Conservation (phyloP, 2,329 filamentous ascomycete species). For the Cordyceps pruinosa region DNA sequence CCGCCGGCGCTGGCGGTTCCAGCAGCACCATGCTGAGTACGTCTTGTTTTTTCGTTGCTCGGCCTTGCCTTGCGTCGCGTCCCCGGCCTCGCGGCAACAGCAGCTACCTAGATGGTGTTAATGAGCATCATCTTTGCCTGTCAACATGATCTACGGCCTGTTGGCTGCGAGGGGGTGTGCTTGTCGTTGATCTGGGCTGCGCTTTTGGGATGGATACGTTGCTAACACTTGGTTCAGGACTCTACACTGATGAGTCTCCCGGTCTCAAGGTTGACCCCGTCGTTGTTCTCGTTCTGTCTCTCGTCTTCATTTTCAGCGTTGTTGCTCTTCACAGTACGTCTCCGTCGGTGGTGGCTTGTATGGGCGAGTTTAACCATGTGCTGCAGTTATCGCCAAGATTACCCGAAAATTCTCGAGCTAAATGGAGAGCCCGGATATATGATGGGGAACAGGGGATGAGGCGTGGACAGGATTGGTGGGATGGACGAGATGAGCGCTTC, state of each 20-base stretch:
- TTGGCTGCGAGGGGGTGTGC: neutral
- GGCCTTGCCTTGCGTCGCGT: neutral
- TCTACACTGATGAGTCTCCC: slow-evolving; percentile 97
- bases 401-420: slow-evolving; percentile 77
- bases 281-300: slow-evolving; percentile 88
- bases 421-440: slow-evolving; percentile 15
- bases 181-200: neutral
- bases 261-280: slow-evolving; percentile 97
- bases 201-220: neutral
- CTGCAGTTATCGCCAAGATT: slow-evolving; percentile 84
- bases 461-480: neutral
- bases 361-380: slow-evolving; percentile 2
- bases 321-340: slow-evolving; percentile 91
- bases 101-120: neutral
- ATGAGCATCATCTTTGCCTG: neutral
- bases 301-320: slow-evolving; percentile 98
- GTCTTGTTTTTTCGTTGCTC: slow-evolving; percentile 33
- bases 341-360: neutral
- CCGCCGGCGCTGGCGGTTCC: slow-evolving; percentile 90
- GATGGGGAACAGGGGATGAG: neutral
- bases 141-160: neutral
- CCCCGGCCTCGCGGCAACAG: too few species aligned
- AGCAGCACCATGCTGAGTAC: slow-evolving; percentile 97
- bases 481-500: neutral
- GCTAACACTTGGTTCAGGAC: slow-evolving; percentile 46